phyloP scores from a whole-genome alignment of 1,139 yeast species.

The Protomyces macrosporus region DNA sequence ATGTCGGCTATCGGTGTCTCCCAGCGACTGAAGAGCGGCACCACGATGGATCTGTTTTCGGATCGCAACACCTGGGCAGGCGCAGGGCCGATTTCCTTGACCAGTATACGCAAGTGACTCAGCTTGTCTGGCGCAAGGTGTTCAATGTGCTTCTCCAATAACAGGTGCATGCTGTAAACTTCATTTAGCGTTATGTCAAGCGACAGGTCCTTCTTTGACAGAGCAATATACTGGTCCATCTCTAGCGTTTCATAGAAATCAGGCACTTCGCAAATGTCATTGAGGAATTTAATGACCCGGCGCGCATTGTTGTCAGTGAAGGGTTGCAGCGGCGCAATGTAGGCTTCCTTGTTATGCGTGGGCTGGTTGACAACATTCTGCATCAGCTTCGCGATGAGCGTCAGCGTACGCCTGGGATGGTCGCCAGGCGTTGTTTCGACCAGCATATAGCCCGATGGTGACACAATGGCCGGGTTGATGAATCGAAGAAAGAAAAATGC shows the following conservation, averaged over 20 bases:
- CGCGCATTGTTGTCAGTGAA: slow-evolving; percentile 39
- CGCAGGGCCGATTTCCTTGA: slow-evolving; percentile 39
- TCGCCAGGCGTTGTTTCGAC: slow-evolving; percentile 41
- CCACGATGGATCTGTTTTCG: slow-evolving; percentile 38
- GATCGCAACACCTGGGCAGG: slow-evolving; percentile 39
- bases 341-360: slow-evolving; percentile 42
- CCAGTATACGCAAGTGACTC: slow-evolving; percentile 37
- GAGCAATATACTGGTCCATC: slow-evolving; percentile 44
- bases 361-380: slow-evolving; percentile 76
- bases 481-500: slow-evolving; percentile 80
- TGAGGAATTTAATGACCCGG: slow-evolving; percentile 39
- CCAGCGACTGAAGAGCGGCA: slow-evolving; percentile 41
- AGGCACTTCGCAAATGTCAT: slow-evolving; percentile 43
- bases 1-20: slow-evolving; percentile 41
- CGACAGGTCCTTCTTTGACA: slow-evolving; percentile 40
- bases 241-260: slow-evolving; percentile 44
- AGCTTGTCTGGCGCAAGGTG: slow-evolving; percentile 26
- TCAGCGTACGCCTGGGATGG: slow-evolving; percentile 63
- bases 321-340: slow-evolving; percentile 38
- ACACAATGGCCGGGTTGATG: slow-evolving; percentile 85
- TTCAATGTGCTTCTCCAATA: slow-evolving; percentile 39
- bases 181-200: slow-evolving; percentile 42
- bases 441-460: slow-evolving; percentile 66
- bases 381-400: slow-evolving; percentile 75
- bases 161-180: slow-evolving; percentile 41